Evolutionary conservation across 768 basidiomycete genomes (phyloP), one percentile per base, ranked within the genome.

Genomic region (Tephrocybe sp.): DNA sequence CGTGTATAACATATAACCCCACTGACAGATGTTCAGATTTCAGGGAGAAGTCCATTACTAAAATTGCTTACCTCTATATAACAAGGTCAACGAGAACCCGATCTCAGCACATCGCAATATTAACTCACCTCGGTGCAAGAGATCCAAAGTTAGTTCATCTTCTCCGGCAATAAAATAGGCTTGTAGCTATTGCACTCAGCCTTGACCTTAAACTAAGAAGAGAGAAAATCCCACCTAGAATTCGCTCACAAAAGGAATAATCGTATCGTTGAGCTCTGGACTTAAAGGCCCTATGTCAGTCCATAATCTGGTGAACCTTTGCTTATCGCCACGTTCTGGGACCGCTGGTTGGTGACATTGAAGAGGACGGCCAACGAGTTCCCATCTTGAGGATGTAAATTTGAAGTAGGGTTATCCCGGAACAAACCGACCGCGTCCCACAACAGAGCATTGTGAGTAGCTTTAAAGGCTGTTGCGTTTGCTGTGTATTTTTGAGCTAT

Each of bases 1-100:
- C 45, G 68, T 68, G 49, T 74, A 74, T 16, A 79, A 63, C 74
- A 78, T 77, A 54, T 77, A 79, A 4, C 76, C 77, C 77, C 77
- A 79, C 60, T 74, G 10, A 16, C 12, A 17, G 13, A 19, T 38
- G 12, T 14, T 13, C 1, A 34, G 39, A 19, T 16, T 17, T n/a
- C 2, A 14, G 10, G 13, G 14, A 22, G 38, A n/a, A 8, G 4
- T 19, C 10, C 16, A 13, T 11, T 23, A 23, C 12, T 9, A 11
- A 32, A 0, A 9, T 43, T 35, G 13, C 52, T 42, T 30, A 61
- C 57, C 55, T 61, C 57, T 61, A 19, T 5, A 26, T 32, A 17
- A 26, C 11, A 26, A 23, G 17, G 23, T 45, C 22, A 53, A 19
- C 23, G 10, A 38, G 14, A 32, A 34, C n/a, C n/a, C n/a, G n/a